These are phyloP conservation scores for Noccaea caerulescens DNA, from an alignment of 345 rosid species.

Conservation along the genomic window DNA sequence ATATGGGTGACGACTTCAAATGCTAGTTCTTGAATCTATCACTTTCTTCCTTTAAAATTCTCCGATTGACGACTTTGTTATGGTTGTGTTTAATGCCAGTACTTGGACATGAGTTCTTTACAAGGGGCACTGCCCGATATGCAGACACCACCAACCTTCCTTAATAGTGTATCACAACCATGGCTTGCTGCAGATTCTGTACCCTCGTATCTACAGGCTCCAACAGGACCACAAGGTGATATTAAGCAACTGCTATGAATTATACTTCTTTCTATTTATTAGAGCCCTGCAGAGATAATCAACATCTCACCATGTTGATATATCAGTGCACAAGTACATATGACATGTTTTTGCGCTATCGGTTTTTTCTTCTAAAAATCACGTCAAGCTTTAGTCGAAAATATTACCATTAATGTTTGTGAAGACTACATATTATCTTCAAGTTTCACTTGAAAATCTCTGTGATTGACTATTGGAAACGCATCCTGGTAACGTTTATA, in stretches of 20 bases:
- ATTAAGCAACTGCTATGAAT: background rate
- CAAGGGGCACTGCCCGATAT: constrained; percentile 71
- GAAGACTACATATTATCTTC: too few relatives aligned
- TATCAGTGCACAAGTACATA: background rate
- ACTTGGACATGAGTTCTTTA: constrained; percentile 78
- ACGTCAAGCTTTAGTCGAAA: constrained; percentile 1
- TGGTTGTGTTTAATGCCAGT: constrained; percentile 54
- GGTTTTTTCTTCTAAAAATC: background rate
- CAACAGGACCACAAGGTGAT: constrained; percentile 70
- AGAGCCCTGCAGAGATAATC: background rate
- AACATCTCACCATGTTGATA: constrained; percentile 13
- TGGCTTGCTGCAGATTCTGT: constrained; percentile 54
- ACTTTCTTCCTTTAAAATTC: constrained; percentile 17
- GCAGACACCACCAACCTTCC: constrained; percentile 54
- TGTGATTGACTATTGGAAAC: too few relatives aligned
- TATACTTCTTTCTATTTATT: background rate
- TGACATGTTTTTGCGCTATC: background rate
- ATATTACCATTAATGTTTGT: background rate
- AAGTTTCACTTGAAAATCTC: too few relatives aligned
- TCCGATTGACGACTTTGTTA: constrained; percentile 8
- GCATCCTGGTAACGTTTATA: too few relatives aligned
- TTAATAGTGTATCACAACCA: constrained; percentile 55
- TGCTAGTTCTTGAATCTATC: background rate
- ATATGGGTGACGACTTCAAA: too few relatives aligned
- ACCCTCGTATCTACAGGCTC: constrained; percentile 39